Evolutionary conservation across 306 rosid genomes (phyloP), one percentile per base, ranked within the genome.

Genomic region (Macrotyloma uniflorum): DNA sequence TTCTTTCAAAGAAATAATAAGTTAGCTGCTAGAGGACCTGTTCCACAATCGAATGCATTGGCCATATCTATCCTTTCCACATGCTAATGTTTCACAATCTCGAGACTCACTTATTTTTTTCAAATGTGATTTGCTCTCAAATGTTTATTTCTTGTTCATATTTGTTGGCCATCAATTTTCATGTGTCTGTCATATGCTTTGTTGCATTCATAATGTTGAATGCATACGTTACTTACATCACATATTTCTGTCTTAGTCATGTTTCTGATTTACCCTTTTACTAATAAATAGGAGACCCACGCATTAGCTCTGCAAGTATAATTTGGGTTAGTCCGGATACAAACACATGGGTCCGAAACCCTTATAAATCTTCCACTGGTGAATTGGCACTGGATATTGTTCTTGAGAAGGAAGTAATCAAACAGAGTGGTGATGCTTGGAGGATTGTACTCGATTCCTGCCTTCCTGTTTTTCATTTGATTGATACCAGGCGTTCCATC

Each of bases 341-440:
- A 16, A 93, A 88, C 74, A 91, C 87, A 38, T 93, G 97, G 98
- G 87, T 91, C 12, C 87, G 85, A 76, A 87, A 85, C 67, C 96
- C 93, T 30, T 70, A 64, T 59, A 85, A 83, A 65, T 80, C 89
- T 78, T 77, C 83, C n/a, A 75, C 85, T 73, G 99, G 99, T 68
- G 98, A 93, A 84, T 64, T 91, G 82, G 99, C 99, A 0, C 42
- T 95, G 75, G 98, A 95, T 38, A 61, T 95, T 71, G 53, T 82
- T 87, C 81, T 93, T 51, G 99, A 93, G 83, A 88, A 91, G 84
- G 80, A 86, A 1, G 91, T 84, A 9, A 83, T 93, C 28, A 95
- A 93, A 75, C 88, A 84, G 84, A 91, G 87, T 58, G 99, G 99
- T 42, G 99, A 95, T 86, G 97, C 99, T 24, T 95, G 99, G 99